phyloP scores from a whole-genome alignment of 768 basidiomycete species.

The Rhodotorula diobovata region DNA sequence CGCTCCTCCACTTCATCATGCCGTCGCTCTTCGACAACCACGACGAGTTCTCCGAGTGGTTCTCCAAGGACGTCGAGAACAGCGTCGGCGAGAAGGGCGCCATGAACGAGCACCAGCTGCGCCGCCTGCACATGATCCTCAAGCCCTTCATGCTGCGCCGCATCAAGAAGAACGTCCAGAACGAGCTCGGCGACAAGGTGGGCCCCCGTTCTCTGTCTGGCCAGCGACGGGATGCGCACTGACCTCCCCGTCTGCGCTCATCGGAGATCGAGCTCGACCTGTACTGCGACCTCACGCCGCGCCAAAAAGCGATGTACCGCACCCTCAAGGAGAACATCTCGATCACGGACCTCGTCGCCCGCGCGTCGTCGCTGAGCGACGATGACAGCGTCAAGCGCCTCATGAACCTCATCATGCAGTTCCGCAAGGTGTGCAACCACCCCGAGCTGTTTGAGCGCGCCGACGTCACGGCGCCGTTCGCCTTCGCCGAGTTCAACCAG shows the following conservation, averaged over 20 bases:
- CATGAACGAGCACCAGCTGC: conserved; percentile 89
- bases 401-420: conserved; percentile 99
- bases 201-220: conserved; percentile 17
- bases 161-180: conserved; percentile 98
- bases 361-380: conserved; percentile 76
- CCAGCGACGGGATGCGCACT: not conserved
- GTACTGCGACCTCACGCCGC: conserved; percentile 85
- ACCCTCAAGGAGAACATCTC: conserved; percentile 88
- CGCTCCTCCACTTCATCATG: conserved; percentile 98
- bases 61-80: conserved; percentile 97
- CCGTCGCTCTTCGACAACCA: conserved; percentile 97
- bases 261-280: conserved; percentile 89
- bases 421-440: conserved; percentile 98
- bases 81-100: conserved; percentile 80
- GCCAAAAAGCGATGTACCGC: conserved; percentile 84
- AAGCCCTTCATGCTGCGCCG: conserved; percentile 98
- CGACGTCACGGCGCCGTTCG: conserved; percentile 87
- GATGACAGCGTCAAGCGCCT: conserved; percentile 88
- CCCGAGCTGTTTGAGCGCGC: conserved; percentile 96
- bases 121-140: conserved; percentile 94
- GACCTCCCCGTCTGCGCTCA: not conserved
- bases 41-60: conserved; percentile 99
- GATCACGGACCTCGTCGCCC: conserved; percentile 84
- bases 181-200: conserved; percentile 97
- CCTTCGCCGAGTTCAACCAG: conserved; percentile 75